phyloP scores from a whole-genome alignment of 2,329 filamentous ascomycete species.

The Neonectria punicea region DNA sequence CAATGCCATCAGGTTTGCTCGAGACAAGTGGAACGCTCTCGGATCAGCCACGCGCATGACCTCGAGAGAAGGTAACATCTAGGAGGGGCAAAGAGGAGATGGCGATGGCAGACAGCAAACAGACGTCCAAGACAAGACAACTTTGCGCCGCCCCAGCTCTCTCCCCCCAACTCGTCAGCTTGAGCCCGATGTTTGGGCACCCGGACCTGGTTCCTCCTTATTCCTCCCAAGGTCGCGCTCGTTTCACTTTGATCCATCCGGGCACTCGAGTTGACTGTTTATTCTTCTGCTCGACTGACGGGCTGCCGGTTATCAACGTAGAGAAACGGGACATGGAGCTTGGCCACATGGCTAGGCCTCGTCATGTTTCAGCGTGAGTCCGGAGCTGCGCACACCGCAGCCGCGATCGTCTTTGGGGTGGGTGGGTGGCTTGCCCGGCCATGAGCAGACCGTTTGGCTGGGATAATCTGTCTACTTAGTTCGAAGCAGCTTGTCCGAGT shows the following conservation, averaged over 20 bases:
- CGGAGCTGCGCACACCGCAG: constrained; percentile 34
- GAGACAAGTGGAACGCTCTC: constrained; percentile 7
- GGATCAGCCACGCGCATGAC: constrained; percentile 9
- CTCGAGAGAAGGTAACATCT: constrained; percentile 19
- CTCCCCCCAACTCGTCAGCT: constrained; percentile 20
- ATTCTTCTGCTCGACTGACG: constrained; percentile 24
- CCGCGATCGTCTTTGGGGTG: constrained; percentile 15
- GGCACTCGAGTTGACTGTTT: constrained; percentile 25
- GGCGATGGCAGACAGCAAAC: constrained; percentile 8
- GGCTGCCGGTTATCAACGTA: constrained; percentile 31
- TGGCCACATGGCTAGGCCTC: constrained; percentile 38
- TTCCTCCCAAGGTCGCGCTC: constrained; percentile 28
- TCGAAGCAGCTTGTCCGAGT: constrained; percentile 12
- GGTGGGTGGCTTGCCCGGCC: constrained; percentile 7
- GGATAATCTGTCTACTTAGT: constrained; percentile 13
- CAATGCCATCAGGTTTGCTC: constrained; percentile 6
- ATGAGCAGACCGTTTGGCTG: constrained; percentile 23
- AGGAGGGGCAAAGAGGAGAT: constrained; percentile 16
- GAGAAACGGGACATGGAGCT: constrained; percentile 36
- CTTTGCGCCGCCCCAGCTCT: constrained; percentile 9
- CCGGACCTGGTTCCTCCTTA: constrained; percentile 37
- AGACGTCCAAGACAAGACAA: constrained; percentile 4
- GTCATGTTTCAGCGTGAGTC: constrained; percentile 44
- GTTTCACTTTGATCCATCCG: constrained; percentile 40
- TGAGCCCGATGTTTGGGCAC: constrained; percentile 17